Evolutionary conservation across 1,284 basidiomycete species (phyloP), one percentile per base, ranked within the genome.

Genomic region (Lentinula novae-zelandiae): DNA sequence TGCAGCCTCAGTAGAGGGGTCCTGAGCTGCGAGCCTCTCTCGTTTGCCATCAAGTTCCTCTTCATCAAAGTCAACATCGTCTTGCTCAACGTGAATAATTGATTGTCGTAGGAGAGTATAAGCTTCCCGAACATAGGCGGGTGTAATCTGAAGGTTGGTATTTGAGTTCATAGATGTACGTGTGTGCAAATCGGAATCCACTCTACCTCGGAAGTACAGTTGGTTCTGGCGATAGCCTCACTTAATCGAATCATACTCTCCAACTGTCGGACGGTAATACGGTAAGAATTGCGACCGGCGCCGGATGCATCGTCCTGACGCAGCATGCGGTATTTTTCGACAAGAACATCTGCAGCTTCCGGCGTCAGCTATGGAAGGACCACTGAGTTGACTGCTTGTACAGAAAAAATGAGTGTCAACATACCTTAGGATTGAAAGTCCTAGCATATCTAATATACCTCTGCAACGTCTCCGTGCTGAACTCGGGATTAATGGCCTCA

Each of bases 21-120:
- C 31, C 72, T 68, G 3, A 66, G 69, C 5, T 70, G 73, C 33
- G 66, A 72, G 31, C 72, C 72, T 31, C 36, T 70, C 76, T 6
- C 79, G 79, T 63, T 84, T 82, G 44, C 81, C 86, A 60, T 83
- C 82, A 1, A 85, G 79, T 58, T 95, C 94, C 70, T 97, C 95
- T 64, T 97, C 95, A 70, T 98, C 96, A 70, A 99, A 93, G 71
- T 96, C 94, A 70, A 99, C 91, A 69, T 99, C 96, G 71, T 99
- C 97, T 75, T 98, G 95, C 73, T 99, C 97, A 65, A 99, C 96
- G 70, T 99, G 97, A 69, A 99, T 98, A 76, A 99, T 99, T 2
- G 96, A 98, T 74, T 98, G 95, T 40, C 93, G 87, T 20, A 99
- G 80, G 12, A 99, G 87, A 33, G 86, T 89, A 76, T 94, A 98